Evolutionary conservation across 176 grass and related monocot genomes (phyloP).

Genomic region (Elaeis guineensis): DNA sequence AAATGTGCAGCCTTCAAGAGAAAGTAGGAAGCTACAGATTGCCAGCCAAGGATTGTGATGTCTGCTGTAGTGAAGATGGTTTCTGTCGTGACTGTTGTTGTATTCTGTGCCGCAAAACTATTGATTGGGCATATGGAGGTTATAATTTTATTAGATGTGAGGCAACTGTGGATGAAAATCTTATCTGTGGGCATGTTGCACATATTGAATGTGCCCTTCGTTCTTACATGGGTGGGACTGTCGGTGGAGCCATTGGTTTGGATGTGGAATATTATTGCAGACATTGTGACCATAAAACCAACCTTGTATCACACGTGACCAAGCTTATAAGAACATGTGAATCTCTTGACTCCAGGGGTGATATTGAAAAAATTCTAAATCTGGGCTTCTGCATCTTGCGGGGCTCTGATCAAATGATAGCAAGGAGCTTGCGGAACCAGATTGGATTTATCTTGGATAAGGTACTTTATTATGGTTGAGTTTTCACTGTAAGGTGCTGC

Average conservation of each 20-base stretch:
- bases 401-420: conserved; percentile 40
- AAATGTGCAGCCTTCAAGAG: conserved; percentile 40
- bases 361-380: conserved; percentile 55
- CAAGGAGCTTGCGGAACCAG: conserved; percentile 41
- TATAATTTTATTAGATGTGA: conserved; percentile 68
- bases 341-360: conserved; percentile 48
- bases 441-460: conserved; percentile 49
- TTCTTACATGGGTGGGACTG: conserved; percentile 82
- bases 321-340: conserved; percentile 45
- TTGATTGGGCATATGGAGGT: conserved; percentile 58
- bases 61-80: conserved; percentile 56
- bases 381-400: conserved; percentile 61
- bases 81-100: conserved; percentile 94
- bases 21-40: conserved; percentile 37
- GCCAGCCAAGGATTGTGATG: conserved; percentile 46
- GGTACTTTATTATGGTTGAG: conserved; percentile 25
- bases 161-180: conserved; percentile 43
- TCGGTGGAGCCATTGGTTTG: conserved; percentile 68
- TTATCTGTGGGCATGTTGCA: conserved; percentile 75
- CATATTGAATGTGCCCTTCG: conserved; percentile 83
- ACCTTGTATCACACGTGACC: conserved; percentile 58
- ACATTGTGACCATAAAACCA: conserved; percentile 80
- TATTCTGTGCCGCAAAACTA: conserved; percentile 50
- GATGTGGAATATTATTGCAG: conserved; percentile 87
- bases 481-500: no score